Evolutionary conservation across 495 filamentous ascomycete genomes (phyloP), one percentile per base, ranked within the genome.

Genomic region (Aspergillus ellipticus): DNA sequence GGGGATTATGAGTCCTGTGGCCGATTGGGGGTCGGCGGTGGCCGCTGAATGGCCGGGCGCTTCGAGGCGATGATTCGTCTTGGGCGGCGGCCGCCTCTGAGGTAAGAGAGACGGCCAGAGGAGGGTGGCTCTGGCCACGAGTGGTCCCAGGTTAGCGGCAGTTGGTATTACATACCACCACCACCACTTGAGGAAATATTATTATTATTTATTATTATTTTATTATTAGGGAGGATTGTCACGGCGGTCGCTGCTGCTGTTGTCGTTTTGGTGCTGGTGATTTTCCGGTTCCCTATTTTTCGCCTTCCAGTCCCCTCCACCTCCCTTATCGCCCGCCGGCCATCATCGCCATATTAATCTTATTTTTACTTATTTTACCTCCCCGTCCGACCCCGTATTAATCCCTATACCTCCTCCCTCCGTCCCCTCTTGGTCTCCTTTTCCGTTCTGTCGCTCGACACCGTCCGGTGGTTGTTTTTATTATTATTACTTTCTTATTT

Each of bases 311-410:
- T 46, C 29, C 37, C 20, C 28, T 49, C 13, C 49, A 6, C 29
- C 28, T 51, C 37, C 20, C 53, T 56, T 57, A 28, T 51, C 56
- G 42, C 49, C 50, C 19, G 29, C 45, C 64, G 59, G 67, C 74
- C 54, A 63, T 71, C 69, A 57, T 74, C 68, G 60, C 62, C 45
- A 39, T 39, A 33, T 47, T 54, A 24, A 22, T 41, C 35, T 42
- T 39, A 35, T 31, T 53, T 54, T 47, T 54, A 35, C 42, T 46
- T 54, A 29, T 53, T 47, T 54, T 54, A 49, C 35, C 24, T 28
- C 53, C 29, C 42, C n/a, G n/a, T n/a, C n/a, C n/a, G n/a, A n/a
- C n/a, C n/a, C n/a, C n/a, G n/a, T n/a, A n/a, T n/a, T n/a, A n/a
- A n/a, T n/a, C n/a, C 47, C 29, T 48, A 26, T 41, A 51, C 33